Evolutionary conservation across 306 rosid genomes (phyloP).

Genomic region (Oxytropis ochrocephala): DNA sequence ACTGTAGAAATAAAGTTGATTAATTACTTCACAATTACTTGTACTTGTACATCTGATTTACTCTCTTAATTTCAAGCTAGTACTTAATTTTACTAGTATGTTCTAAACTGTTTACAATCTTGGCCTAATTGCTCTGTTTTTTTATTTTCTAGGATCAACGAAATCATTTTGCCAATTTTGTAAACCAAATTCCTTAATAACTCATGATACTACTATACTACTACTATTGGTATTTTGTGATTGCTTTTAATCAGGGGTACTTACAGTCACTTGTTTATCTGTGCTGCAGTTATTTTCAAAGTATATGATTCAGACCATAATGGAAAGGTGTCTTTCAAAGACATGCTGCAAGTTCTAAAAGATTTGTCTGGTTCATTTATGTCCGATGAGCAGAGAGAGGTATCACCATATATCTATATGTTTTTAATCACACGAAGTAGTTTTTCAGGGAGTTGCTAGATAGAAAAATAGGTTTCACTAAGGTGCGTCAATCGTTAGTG

Average conservation of each 20-base stretch:
- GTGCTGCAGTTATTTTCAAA: slow-evolving; percentile 67
- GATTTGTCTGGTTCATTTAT: slow-evolving; percentile 86
- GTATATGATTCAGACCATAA: slow-evolving; percentile 69
- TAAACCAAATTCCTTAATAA: not conserved
- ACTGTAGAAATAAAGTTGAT: not conserved
- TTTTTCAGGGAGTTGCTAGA: not conserved
- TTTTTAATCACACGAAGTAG: slow-evolving; percentile 1
- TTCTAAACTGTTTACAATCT: no score
- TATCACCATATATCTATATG: slow-evolving; percentile 24
- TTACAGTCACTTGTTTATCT: not conserved
- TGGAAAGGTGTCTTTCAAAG: slow-evolving; percentile 76
- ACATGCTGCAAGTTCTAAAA: slow-evolving; percentile 64
- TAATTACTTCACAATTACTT: not conserved
- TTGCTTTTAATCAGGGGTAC: not conserved
- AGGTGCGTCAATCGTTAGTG: not conserved
- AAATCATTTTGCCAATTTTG: not conserved
- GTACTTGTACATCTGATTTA: not conserved
- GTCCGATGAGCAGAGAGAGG: slow-evolving; percentile 91
- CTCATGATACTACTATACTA: not conserved
- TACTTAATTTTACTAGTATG: no score
- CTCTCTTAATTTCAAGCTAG: not conserved
- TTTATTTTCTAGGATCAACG: no score
- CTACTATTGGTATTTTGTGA: not conserved
- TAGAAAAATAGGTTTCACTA: not conserved
- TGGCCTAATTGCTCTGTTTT: no score